These are phyloP conservation scores for Aspergillus sp. DNA, from an alignment of 2,329 filamentous ascomycete genomes.

Conservation along the genomic window DNA sequence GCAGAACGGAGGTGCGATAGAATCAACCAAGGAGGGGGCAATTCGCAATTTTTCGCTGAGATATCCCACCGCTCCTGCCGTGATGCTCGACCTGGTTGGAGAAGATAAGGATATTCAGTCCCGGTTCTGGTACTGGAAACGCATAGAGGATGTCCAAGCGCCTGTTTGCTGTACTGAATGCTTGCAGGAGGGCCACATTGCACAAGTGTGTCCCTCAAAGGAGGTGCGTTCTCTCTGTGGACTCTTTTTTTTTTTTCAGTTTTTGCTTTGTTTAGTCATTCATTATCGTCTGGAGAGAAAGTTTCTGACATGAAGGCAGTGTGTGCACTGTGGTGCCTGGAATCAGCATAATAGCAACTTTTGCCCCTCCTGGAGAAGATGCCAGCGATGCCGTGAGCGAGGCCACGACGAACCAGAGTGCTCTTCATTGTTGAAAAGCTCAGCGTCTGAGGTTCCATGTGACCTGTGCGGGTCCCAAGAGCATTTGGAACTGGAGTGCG, in stretches of 20 bases:
- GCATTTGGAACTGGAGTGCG: constrained; percentile 55
- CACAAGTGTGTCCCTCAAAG: constrained; percentile 35
- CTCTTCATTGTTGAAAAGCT: constrained; percentile 50
- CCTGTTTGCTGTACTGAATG: constrained; percentile 38
- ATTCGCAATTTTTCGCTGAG: constrained; percentile 25
- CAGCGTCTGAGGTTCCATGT: constrained; percentile 49
- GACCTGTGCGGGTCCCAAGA: constrained; percentile 49
- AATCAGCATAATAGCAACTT: constrained; percentile 32
- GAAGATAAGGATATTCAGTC: constrained; percentile 34
- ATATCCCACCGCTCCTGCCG: constrained; percentile 26
- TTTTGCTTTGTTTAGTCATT: too few relatives aligned
- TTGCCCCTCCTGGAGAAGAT: constrained; percentile 36
- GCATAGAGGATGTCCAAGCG: constrained; percentile 31
- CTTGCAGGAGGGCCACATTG: constrained; percentile 35
- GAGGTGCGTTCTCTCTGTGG: constrained; percentile 26
- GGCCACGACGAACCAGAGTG: constrained; percentile 51
- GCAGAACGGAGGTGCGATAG: constrained; percentile 1
- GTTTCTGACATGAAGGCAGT: constrained; percentile 17
- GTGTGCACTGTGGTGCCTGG: constrained; percentile 37
- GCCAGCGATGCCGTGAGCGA: constrained; percentile 52
- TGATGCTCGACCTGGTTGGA: constrained; percentile 30
- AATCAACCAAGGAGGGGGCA: constrained; percentile 26
- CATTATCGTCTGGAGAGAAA: too few relatives aligned
- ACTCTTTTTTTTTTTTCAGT: too few relatives aligned
- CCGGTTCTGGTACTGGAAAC: constrained; percentile 33